Base-by-base conservation (phyloP, 306 rosid genomes). In the Leucaena leucocephala region DNA sequence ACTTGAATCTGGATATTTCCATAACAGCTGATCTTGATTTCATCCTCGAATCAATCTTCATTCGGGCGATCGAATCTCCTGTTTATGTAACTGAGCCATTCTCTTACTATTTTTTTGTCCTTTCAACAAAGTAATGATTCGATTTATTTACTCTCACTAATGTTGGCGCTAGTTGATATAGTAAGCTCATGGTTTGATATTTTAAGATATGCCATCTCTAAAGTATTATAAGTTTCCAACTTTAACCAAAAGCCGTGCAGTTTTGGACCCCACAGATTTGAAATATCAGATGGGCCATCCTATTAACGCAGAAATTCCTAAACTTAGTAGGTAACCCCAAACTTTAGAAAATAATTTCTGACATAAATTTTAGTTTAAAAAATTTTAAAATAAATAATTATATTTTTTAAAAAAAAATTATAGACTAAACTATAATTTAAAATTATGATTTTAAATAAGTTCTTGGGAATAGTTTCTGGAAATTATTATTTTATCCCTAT, bases 1-100 rank as follows among this genome's bases (percentile, higher is more conserved):
- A 57, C 63, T n/a, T 19, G 11, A 73, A 69, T 55, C 62, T 16
- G 35, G 43, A 75, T 69, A 59, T 50, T 68, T 72, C 21, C 33
- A 34, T 62, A 74, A 68, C 39, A 61, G 12, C 71, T 36, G 15
- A 16, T 79, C 59, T 46, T 43, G 9, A 50, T 69, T 19, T 61
- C 58, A 35, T 75, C 54, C 16, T 14, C 54, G 17, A 48, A 14
- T 48, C 54, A 48, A 48, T 17, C 71, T 76, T 40, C 52, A 19
- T 48, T 76, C 27, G 6, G 27, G 50, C 36, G 70, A 76, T 77
- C 21, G 42, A 34, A 34, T 44, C 16, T 22, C 8, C 38, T 7
- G 59, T 17, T 54, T 16, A 4, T 54, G 5, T 46, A 13, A 3
- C 6, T 46, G 16, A 12, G 52, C 6, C 52, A 46, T 46, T 13